Evolutionary conservation across 352 stramenopile genomes (phyloP).

Genomic region (Globisporangium okanoganense): DNA sequence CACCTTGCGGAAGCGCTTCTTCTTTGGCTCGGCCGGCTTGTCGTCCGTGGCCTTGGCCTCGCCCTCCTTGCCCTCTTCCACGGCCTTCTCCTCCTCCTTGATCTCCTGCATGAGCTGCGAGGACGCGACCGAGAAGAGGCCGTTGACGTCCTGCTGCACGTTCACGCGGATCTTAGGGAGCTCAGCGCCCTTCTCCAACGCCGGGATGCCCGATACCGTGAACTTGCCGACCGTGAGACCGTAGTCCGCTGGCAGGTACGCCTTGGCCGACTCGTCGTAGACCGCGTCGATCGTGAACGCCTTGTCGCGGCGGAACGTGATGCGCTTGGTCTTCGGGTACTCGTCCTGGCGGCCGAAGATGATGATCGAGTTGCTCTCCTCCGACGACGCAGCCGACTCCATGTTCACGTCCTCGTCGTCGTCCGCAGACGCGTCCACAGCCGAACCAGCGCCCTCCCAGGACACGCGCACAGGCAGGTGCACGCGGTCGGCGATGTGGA

Average conservation of each 20-base stretch:
- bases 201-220: constrained; percentile 88
- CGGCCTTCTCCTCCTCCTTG: constrained; percentile 78
- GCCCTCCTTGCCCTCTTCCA: constrained; percentile 59
- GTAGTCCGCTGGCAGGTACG: constrained; percentile 68
- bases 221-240: constrained; percentile 88
- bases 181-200: constrained; percentile 73
- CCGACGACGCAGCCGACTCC: constrained; percentile 33
- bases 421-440: constrained; percentile 54
- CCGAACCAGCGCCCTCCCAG: constrained; percentile 82
- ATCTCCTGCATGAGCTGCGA: constrained; percentile 98
- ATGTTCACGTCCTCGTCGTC: constrained; percentile 89
- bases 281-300: constrained; percentile 91
- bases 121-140: constrained; percentile 92
- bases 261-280: constrained; percentile 84
- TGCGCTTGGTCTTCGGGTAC: constrained; percentile 96
- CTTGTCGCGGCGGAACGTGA: constrained; percentile 93
- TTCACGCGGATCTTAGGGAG: constrained; percentile 94
- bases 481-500: constrained; percentile 83
- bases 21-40: constrained; percentile 80
- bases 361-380: constrained; percentile 85
- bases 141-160: constrained; percentile 97
- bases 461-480: constrained; percentile 93
- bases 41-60: constrained; percentile 65
- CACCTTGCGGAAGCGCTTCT: constrained; percentile 95
- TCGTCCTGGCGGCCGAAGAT: constrained; percentile 96